Evolutionary conservation across 148 eudicot species (phyloP), one percentile per base, ranked within the genome.

Genomic region (Camellia granthamiana): DNA sequence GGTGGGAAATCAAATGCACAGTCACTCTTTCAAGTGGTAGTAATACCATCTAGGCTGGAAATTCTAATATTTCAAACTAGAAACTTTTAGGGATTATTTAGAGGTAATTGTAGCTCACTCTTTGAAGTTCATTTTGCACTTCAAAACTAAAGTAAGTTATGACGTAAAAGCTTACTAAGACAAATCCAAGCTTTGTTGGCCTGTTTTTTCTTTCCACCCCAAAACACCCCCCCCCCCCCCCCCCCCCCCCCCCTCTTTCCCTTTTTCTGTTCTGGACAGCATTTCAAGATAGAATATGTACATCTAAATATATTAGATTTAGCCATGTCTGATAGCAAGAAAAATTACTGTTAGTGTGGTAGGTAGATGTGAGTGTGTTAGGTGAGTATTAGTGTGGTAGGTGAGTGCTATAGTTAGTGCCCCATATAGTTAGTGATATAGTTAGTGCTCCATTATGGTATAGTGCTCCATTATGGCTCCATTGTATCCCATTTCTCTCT

Each of bases 271-370:
- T 46, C 74, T 19, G 21, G 13, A 69, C 52, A 43, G 52, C 49
- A 2, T 46, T 69, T 69, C 65, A 47, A 19, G 30, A 47, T 46
- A 70, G 55, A 46, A 47, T 30, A 47, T 70, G 52, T 70, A 46
- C 55, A 18, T 70, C 55, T 70, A 47, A 8, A 47, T n/a, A 70
- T 47, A 70, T 70, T 70, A 70, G 14, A 70, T 46, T 69, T 18
- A 4, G 30, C 8, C 38, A 49, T 9, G 14, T 19, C 56, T 13
- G 15, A 47, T 42, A 47, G 74, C 30, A 70, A 46, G 23, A 16
- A 47, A 14, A 7, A 70, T 18, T 12, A n/a, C n/a, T n/a, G n/a
- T n/a, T n/a, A n/a, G n/a, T n/a, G n/a, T n/a, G n/a, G n/a, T n/a
- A n/a, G n/a, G n/a, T n/a, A n/a, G n/a, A n/a, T n/a, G n/a, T n/a